phyloP scores from a whole-genome alignment of 345 rosid genomes.

The Dovyalis caffra region DNA sequence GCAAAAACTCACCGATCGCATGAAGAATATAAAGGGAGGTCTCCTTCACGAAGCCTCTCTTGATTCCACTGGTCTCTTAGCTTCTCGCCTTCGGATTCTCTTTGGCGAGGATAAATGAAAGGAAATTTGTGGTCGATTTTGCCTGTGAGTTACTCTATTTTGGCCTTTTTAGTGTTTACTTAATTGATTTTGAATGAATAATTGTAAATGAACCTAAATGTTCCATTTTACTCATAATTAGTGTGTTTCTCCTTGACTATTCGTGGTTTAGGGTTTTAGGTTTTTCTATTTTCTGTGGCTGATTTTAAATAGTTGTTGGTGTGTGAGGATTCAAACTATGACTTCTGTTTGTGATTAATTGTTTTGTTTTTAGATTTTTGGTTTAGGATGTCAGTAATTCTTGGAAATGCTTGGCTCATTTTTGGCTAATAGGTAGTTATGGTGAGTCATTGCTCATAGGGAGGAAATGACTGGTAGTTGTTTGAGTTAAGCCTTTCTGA shows the following conservation, averaged over 20 bases:
- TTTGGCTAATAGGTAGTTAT: neutral
- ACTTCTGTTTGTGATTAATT: neutral
- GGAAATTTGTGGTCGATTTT: neutral
- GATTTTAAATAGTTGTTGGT: neutral
- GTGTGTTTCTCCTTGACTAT: neutral
- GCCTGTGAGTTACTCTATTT: neutral
- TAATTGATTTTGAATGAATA: neutral
- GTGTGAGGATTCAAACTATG: neutral
- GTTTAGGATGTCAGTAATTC: neutral
- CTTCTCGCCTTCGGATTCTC: constrained; percentile 70
- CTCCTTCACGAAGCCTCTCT: constrained; percentile 76
- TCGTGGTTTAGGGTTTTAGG: neutral
- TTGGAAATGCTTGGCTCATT: neutral
- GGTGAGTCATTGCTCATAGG: neutral
- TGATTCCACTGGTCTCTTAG: constrained; percentile 67
- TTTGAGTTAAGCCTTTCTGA: neutral
- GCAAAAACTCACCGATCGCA: constrained; percentile 48
- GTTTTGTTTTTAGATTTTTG: neutral
- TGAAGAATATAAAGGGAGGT: constrained; percentile 52
- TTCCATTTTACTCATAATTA: neutral
- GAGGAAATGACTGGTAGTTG: neutral
- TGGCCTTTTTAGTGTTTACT: neutral
- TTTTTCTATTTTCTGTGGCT: neutral
- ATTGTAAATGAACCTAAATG: neutral
- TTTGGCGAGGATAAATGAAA: constrained; percentile 45